Evolutionary conservation across 768 basidiomycete genomes (phyloP).

Genomic region (Strobilomyces dryophilus): DNA sequence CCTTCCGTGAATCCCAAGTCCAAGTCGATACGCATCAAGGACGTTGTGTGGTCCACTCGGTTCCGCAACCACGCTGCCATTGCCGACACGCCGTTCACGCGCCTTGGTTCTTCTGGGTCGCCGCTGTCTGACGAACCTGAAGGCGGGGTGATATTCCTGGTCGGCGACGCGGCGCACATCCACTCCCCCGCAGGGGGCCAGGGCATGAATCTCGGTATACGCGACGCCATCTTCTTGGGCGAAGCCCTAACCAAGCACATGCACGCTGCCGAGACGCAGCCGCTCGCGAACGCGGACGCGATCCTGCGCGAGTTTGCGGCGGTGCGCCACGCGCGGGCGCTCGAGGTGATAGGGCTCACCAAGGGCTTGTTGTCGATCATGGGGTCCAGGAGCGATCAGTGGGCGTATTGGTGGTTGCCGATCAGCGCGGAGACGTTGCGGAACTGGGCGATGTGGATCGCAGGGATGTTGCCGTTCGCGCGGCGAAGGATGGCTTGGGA

Average conservation of each 20-base stretch:
- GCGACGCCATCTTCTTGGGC: slow-evolving; percentile 47
- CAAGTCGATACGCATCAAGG: slow-evolving; percentile 31
- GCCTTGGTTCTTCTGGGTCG: slow-evolving; percentile 14
- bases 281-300: slow-evolving; percentile 22
- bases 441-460: slow-evolving; percentile 21
- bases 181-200: slow-evolving; percentile 55
- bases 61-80: slow-evolving; percentile 42
- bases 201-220: slow-evolving; percentile 56
- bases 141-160: slow-evolving; percentile 24
- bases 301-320: slow-evolving; percentile 34
- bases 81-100: slow-evolving; percentile 37
- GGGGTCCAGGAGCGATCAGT: slow-evolving; percentile 10
- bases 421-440: slow-evolving; percentile 25
- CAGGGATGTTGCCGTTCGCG: slow-evolving; percentile 12
- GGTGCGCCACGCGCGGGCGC: slow-evolving; percentile 36
- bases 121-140: no score
- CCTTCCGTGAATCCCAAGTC: slow-evolving; percentile 28
- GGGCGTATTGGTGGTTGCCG: slow-evolving; percentile 22
- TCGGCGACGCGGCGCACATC: slow-evolving; percentile 50
- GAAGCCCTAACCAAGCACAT: slow-evolving; percentile 38
- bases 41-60: slow-evolving; percentile 42
- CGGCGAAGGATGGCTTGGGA: neutral
- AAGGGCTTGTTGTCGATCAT: slow-evolving; percentile 31
- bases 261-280: slow-evolving; percentile 4
- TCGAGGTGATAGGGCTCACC: slow-evolving; percentile 39